phyloP scores from a whole-genome alignment of 495 filamentous ascomycete genomes.

The Mytilinidion resinicola region DNA sequence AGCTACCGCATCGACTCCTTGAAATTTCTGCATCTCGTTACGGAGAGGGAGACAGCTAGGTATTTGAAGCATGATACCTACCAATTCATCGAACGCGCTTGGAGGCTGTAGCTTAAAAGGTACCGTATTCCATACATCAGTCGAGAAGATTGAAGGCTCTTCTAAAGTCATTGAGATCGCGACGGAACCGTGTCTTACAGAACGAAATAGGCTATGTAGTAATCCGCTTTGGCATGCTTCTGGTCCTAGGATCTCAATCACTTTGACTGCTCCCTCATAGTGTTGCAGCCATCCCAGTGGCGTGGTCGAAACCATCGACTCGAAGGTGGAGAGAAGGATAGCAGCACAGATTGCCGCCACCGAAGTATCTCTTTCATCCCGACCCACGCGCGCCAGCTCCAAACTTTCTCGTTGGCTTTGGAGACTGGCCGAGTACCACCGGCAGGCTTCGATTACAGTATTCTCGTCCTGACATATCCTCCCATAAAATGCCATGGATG shows the following conservation, averaged over 20 bases:
- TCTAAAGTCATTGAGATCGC: not conserved
- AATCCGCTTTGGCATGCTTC: not conserved
- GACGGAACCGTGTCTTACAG: not conserved
- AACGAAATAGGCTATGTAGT: not conserved
- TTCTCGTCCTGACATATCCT: not conserved
- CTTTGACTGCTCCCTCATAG: not conserved
- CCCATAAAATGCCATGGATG: not conserved
- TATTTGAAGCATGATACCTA: not conserved
- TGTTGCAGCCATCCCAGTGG: not conserved
- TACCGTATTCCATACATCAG: not conserved
- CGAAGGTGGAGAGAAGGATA: not conserved
- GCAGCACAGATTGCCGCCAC: not conserved
- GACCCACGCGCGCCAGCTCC: not conserved
- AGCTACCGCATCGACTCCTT: not conserved
- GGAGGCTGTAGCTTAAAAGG: not conserved
- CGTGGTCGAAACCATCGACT: not conserved
- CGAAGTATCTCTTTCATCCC: not conserved
- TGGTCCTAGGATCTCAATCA: not conserved
- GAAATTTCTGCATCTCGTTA: not conserved
- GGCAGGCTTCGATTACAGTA: not conserved
- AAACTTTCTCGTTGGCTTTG: not conserved
- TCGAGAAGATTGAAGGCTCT: not conserved
- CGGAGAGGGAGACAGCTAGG: not conserved
- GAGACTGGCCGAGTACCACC: not conserved
- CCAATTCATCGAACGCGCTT: not conserved